Percentiles rank a stretch among this genome's conserved stretches.
These are phyloP conservation scores for Neonectria faginata DNA, from an alignment of 2,329 filamentous ascomycete species.

Conservation along the genomic window DNA sequence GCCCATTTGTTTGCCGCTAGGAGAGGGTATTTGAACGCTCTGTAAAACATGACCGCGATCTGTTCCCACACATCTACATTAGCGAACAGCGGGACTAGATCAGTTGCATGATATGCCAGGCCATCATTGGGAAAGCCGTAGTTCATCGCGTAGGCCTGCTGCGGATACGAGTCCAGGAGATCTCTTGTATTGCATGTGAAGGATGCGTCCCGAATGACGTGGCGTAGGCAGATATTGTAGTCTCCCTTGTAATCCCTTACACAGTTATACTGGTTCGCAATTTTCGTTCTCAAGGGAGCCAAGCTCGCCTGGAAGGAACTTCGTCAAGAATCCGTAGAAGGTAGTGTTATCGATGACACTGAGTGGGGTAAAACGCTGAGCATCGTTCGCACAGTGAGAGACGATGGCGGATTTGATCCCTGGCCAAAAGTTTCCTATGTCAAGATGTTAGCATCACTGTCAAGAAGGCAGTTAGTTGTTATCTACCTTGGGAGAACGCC, in stretches of 20 bases:
- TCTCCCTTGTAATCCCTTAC: background rate
- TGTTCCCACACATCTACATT: background rate
- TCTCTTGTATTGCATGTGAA: constrained; percentile 34
- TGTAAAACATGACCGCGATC: too few relatives aligned
- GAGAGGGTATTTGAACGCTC: too few relatives aligned
- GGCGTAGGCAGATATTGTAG: background rate
- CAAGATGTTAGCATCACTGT: background rate
- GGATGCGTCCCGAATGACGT: constrained; percentile 14
- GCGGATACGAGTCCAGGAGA: constrained; percentile 12
- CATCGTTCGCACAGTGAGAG: constrained; percentile 22
- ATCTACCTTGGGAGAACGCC: constrained; percentile 21
- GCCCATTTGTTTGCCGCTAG: background rate
- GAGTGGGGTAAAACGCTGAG: background rate
- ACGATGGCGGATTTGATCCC: constrained; percentile 12
- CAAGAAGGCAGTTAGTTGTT: too few relatives aligned
- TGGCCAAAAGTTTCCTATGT: constrained; percentile 3
- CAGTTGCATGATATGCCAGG: constrained; percentile 3
- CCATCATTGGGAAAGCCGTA: constrained; percentile 8
- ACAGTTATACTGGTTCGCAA: background rate
- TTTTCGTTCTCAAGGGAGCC: constrained; percentile 8
- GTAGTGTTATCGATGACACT: background rate
- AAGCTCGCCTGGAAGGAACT: constrained; percentile 16
- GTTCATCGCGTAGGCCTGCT: constrained; percentile 26
- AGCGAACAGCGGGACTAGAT: constrained; percentile 19
- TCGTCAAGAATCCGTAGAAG: constrained; percentile 1